Percentiles rank a stretch among this genome's conserved stretches.
These are phyloP conservation scores for Eudorina sp. DNA, from an alignment of 139 green algal species.

Conservation along the genomic window DNA sequence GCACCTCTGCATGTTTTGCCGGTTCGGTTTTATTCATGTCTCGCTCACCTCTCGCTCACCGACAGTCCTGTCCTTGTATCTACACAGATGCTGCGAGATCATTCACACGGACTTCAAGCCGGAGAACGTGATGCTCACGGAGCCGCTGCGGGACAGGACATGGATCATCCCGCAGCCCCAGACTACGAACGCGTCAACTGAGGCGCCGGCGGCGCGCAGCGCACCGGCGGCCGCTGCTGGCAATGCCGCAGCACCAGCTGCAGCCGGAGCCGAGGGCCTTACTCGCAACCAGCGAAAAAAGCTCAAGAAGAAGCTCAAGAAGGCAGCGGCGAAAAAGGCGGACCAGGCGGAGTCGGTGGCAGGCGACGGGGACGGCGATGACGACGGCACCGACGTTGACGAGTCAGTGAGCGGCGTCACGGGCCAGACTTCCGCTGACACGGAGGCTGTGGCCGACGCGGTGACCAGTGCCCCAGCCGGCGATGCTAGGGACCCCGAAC, in stretches of 20 bases:
- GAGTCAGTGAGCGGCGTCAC: not conserved
- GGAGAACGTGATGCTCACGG: constrained; percentile 96
- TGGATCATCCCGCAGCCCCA: constrained; percentile 60
- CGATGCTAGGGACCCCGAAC: no score
- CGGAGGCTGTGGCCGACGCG: not conserved
- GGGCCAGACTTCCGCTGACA: not conserved
- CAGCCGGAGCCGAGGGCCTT: constrained; percentile 56
- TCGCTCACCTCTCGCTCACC: not conserved
- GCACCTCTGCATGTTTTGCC: not conserved
- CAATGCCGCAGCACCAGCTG: not conserved
- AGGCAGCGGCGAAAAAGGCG: constrained; percentile 60
- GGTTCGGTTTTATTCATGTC: not conserved
- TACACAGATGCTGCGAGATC: constrained; percentile 70
- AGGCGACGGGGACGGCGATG: not conserved
- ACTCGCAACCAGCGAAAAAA: constrained; percentile 95
- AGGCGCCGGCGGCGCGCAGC: constrained; percentile 6
- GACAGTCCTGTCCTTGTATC: not conserved
- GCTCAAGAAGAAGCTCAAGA: constrained; percentile 86
- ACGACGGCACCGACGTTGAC: constrained; percentile 35
- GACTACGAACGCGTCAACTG: not conserved
- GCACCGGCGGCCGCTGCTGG: not conserved
- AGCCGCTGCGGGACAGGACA: constrained; percentile 68
- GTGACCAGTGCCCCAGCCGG: not conserved
- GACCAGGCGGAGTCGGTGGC: constrained; percentile 35
- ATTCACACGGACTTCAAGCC: constrained; percentile 99